Evolutionary conservation across 2,329 filamentous ascomycete genomes (phyloP).

Genomic region (Colletotrichum tropicale): DNA sequence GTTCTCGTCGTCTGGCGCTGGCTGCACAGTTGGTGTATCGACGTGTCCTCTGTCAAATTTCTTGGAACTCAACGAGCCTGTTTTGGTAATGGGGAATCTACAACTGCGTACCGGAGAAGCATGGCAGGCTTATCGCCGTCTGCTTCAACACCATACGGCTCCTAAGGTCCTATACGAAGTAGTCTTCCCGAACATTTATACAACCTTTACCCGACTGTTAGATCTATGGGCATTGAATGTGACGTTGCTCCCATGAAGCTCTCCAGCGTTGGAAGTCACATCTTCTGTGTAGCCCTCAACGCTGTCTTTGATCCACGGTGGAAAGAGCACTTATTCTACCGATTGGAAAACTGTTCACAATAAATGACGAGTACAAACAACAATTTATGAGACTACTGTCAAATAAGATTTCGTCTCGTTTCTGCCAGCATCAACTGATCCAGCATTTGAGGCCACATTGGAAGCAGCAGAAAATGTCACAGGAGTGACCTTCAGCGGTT

Average conservation of each 20-base stretch:
- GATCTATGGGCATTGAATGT: background rate
- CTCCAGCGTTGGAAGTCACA: background rate
- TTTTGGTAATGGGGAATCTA: background rate
- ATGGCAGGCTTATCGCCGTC: background rate
- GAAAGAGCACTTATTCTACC: background rate
- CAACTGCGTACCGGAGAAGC: background rate
- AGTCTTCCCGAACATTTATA: background rate
- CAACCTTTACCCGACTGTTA: background rate
- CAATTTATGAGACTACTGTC: background rate
- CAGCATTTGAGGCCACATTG: background rate
- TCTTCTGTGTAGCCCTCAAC: background rate
- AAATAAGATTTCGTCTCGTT: background rate
- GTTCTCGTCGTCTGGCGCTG: background rate
- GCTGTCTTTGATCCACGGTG: background rate
- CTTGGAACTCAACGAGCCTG: background rate
- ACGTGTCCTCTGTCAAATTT: background rate
- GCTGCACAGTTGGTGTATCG: background rate
- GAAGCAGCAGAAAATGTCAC: background rate
- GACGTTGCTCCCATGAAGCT: background rate
- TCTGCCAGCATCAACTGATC: background rate
- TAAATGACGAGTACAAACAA: background rate
- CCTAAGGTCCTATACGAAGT: background rate
- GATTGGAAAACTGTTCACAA: background rate
- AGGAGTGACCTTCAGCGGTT: background rate
- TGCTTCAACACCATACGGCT: background rate